Percentiles rank a stretch among this genome's conserved stretches.
phyloP scores from a whole-genome alignment of 1,284 basidiomycete species.

The Apiotrichum domesticum region DNA sequence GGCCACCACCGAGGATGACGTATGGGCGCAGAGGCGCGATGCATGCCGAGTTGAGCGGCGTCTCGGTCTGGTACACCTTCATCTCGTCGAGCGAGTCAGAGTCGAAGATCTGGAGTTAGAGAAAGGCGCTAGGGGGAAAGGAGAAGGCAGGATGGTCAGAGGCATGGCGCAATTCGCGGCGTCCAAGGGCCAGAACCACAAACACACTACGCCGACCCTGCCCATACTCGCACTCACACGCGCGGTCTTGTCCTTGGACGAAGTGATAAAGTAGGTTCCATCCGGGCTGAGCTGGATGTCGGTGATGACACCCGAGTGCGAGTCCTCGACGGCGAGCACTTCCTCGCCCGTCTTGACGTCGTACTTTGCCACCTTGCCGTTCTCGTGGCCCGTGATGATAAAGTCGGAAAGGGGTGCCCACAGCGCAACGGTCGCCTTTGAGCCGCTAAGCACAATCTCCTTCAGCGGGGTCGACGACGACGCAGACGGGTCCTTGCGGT shows the following conservation, averaged over 20 bases:
- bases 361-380: conserved; percentile 87
- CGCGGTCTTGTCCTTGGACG: conserved; percentile 93
- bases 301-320: conserved; percentile 74
- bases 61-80: conserved; percentile 90
- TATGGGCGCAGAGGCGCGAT: conserved; percentile 80
- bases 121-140: no score
- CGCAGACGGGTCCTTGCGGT: conserved; percentile 67
- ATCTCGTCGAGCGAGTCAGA: conserved; percentile 80
- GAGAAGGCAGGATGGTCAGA: no score
- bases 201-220: no score
- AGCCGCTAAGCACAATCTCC: conserved; percentile 82
- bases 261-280: conserved; percentile 90
- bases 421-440: conserved; percentile 90
- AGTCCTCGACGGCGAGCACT: conserved; percentile 62
- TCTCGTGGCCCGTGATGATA: conserved; percentile 92
- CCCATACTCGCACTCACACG: conserved; percentile 54
- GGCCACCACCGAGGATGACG: conserved; percentile 89
- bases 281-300: conserved; percentile 90
- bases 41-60: conserved; percentile 90
- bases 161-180: no score
- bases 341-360: conserved; percentile 85
- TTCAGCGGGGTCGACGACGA: conserved; percentile 57
- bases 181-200: no score
- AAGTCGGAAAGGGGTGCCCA: conserved; percentile 74
- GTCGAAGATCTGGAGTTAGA: conserved; percentile 68